phyloP scores from a whole-genome alignment of 2,329 filamentous ascomycete species.

The Lizonia empirigonia region DNA sequence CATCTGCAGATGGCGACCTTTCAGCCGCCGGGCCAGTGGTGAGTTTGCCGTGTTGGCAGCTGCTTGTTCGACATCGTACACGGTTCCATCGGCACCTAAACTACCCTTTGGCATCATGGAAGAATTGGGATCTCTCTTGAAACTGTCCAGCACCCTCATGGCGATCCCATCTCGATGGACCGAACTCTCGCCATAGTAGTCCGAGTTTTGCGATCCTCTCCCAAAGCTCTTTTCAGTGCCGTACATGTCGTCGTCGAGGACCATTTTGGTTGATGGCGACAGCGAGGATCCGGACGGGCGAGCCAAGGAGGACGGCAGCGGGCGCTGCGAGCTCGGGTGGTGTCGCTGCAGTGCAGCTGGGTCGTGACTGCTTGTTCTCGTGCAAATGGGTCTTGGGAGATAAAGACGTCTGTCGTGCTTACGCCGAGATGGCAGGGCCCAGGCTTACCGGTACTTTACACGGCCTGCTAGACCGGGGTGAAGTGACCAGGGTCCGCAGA shows the following conservation, averaged over 20 bases:
- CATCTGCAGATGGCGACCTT: constrained; percentile 69
- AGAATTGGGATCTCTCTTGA: constrained; percentile 47
- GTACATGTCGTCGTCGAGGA: constrained; percentile 45
- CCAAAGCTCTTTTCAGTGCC: constrained; percentile 49
- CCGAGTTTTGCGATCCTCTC: constrained; percentile 41
- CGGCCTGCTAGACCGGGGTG: constrained; percentile 4
- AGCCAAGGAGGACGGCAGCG: constrained; percentile 22
- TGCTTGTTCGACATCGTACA: constrained; percentile 68
- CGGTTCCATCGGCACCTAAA: constrained; percentile 59
- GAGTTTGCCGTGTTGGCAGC: constrained; percentile 70
- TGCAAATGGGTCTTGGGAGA: constrained; percentile 6
- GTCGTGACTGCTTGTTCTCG: constrained; percentile 9
- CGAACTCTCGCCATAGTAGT: constrained; percentile 49
- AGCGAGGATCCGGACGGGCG: constrained; percentile 6
- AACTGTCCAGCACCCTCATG: constrained; percentile 52
- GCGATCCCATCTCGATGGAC: constrained; percentile 40
- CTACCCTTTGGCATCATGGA: constrained; percentile 55
- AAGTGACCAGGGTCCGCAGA: constrained; percentile 8
- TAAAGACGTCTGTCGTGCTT: constrained; percentile 7
- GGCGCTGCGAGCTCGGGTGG: constrained; percentile 27
- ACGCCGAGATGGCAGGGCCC: constrained; percentile 9
- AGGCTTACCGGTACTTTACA: constrained; percentile 17
- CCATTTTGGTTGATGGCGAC: constrained; percentile 26
- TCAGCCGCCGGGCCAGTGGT: constrained; percentile 68
- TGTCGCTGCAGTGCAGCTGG: constrained; percentile 22